Conservation (phyloP, 257 asterid genomes). For the Penstemon barbatus region DNA sequence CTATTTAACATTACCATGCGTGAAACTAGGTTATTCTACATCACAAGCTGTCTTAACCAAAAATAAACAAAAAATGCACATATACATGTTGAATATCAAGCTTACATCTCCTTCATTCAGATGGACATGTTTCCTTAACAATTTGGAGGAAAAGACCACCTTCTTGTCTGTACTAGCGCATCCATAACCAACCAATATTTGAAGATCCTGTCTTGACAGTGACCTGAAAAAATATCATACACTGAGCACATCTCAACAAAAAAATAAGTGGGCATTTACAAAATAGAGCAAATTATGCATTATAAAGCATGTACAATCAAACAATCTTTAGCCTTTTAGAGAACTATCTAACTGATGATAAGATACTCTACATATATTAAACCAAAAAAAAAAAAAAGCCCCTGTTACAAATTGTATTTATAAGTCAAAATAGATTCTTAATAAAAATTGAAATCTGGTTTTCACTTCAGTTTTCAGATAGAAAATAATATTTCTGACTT, state of each 20-base stretch:
- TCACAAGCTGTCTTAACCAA: conserved; percentile 2
- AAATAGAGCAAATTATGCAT: conserved; percentile 1
- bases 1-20: neutral
- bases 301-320: conserved; percentile 18
- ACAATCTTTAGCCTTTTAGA: too few relatives aligned
- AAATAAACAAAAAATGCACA: conserved; percentile 10
- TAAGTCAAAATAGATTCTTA: neutral
- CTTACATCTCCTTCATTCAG: conserved; percentile 99
- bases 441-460: neutral
- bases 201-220: conserved; percentile 87
- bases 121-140: conserved; percentile 80
- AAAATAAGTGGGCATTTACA: neutral
- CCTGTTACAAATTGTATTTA: too few relatives aligned
- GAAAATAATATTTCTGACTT: too few relatives aligned
- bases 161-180: conserved; percentile 80
- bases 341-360: too few relatives aligned
- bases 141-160: conserved; percentile 72
- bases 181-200: conserved; percentile 92
- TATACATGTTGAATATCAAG: conserved; percentile 25
- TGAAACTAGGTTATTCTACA: neutral
- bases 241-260: conserved; percentile 27
- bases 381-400: too few relatives aligned
- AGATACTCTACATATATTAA: neutral
- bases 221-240: conserved; percentile 64
- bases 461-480: too few relatives aligned